Base-by-base conservation (phyloP, 179 eudicot species). In the Amaranthus tricolor region DNA sequence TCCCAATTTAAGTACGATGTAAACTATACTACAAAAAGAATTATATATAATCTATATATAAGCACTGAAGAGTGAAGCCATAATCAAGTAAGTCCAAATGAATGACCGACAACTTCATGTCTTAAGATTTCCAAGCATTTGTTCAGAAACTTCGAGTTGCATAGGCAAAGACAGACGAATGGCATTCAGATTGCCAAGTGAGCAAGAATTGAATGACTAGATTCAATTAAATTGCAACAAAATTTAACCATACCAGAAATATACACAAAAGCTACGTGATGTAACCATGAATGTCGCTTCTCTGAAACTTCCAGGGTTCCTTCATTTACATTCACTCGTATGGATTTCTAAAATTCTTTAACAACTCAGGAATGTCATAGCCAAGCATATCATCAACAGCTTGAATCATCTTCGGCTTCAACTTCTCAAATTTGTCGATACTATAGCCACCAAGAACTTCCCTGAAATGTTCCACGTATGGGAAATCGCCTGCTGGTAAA, bases 341-440 rank as follows among this genome's bases (percentile, higher is more conserved):
- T 9, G 97, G 92, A 69, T 94, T 94, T 76, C 94, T 86, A 66
- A 94, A 90, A 62, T 86, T 92, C 78, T 90, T 94, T 71, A 94
- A 83, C 4, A 94, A 94, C 77, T 92, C 94, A 1, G 97, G 97
- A 55, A 94, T 94, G 73, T 94, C 98, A 75, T 90, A 83, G 11
- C 90, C 96, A 58, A 94, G 91, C 98, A 94, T 94, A 73, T 92
- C 97, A 77, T 94, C 98, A 5, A 94, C 94, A 17, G 88, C 87
- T 82, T 92, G 94, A 64, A 94, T 89, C 94, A 92, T 88, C 75
- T 92, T 92, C 8, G 97, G 96, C 84, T 94, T 94, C 89, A 90
- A 58, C 78, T 92, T 94, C 84, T 94, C 98, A 71, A 94, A 94
- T 63, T 90, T 91, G 68, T 92, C 97, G n/a, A 94, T 85, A 73